Evolutionary conservation across 1,284 basidiomycete species (phyloP).

Genomic region (Cerrena zonata): DNA sequence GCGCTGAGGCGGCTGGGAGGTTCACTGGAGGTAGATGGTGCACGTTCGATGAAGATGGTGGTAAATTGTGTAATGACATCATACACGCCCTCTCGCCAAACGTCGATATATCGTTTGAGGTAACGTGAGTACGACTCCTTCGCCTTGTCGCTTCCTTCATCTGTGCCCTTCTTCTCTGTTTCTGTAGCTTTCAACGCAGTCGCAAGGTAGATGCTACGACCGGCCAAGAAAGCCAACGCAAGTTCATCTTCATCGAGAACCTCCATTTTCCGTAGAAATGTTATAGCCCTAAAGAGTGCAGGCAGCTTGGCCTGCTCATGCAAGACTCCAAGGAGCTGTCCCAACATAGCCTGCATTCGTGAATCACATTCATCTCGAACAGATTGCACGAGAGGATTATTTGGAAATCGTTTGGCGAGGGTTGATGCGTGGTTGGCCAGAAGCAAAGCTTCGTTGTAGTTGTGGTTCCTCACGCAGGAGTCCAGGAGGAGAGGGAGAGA

Average conservation of each 20-base stretch:
- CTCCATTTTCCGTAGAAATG: conserved; percentile 77
- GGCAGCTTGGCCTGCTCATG: conserved; percentile 85
- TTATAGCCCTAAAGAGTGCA: conserved; percentile 80
- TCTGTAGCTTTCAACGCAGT: conserved; percentile 40
- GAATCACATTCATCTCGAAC: conserved; percentile 72
- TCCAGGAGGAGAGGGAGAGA: conserved; percentile 87
- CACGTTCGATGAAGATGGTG: conserved; percentile 79
- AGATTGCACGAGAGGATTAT: conserved; percentile 40
- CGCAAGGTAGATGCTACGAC: conserved; percentile 50
- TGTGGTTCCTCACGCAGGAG: conserved; percentile 85
- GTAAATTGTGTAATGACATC: conserved; percentile 87
- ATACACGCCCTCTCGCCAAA: conserved; percentile 87
- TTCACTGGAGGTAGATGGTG: conserved; percentile 14
- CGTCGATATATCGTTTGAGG: conserved; percentile 82
- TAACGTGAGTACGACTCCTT: conserved; percentile 71
- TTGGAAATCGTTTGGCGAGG: conserved; percentile 38
- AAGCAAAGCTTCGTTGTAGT: conserved; percentile 86
- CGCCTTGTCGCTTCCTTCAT: conserved; percentile 38
- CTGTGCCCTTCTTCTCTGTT: conserved; percentile 29
- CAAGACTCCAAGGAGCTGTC: conserved; percentile 73
- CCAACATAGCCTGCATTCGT: conserved; percentile 68
- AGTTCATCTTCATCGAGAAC: conserved; percentile 59
- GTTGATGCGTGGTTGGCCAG: conserved; percentile 62
- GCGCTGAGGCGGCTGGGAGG: conserved; percentile 32
- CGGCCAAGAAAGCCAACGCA: conserved; percentile 63